A percentile compares a stretch with the other conserved stretches of the same genome.
These are phyloP conservation scores for Bipolaris sorokiniana DNA, from an alignment of 2,329 filamentous ascomycete genomes.

Conservation along the genomic window DNA sequence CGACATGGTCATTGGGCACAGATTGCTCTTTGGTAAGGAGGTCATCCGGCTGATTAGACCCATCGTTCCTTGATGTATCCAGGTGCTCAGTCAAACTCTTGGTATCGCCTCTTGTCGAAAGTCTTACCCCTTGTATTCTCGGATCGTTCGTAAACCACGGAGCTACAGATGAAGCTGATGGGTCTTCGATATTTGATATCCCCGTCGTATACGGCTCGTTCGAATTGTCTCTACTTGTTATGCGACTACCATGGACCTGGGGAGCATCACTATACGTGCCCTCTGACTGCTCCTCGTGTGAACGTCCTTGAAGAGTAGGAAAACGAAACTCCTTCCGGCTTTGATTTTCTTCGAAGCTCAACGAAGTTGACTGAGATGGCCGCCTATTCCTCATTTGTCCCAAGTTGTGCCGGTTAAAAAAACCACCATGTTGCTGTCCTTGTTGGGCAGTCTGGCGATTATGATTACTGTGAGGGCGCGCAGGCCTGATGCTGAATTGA, in stretches of 20 bases:
- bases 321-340: background rate
- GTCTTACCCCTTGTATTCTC: conserved; percentile 36
- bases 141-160: conserved; percentile 43
- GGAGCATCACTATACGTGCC: conserved; percentile 18
- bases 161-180: conserved; percentile 42
- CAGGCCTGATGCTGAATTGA: conserved; percentile 2
- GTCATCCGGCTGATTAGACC: background rate
- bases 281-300: conserved; percentile 7
- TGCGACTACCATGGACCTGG: conserved; percentile 22
- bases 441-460: conserved; percentile 4
- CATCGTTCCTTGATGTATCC: conserved; percentile 1
- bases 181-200: conserved; percentile 23
- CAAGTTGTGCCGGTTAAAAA: conserved; percentile 11
- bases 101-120: conserved; percentile 35
- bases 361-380: conserved; percentile 25
- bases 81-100: conserved; percentile 15
- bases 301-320: background rate
- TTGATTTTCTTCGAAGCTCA: conserved; percentile 33
- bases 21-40: conserved; percentile 1
- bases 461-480: background rate
- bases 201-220: background rate
- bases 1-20: background rate
- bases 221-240: background rate
- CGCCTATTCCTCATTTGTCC: conserved; percentile 32
- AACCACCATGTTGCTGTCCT: conserved; percentile 3